Evolutionary conservation across 192 early-diverging fungal genomes (phyloP).

Genomic region (Linnemannia schmuckeri): DNA sequence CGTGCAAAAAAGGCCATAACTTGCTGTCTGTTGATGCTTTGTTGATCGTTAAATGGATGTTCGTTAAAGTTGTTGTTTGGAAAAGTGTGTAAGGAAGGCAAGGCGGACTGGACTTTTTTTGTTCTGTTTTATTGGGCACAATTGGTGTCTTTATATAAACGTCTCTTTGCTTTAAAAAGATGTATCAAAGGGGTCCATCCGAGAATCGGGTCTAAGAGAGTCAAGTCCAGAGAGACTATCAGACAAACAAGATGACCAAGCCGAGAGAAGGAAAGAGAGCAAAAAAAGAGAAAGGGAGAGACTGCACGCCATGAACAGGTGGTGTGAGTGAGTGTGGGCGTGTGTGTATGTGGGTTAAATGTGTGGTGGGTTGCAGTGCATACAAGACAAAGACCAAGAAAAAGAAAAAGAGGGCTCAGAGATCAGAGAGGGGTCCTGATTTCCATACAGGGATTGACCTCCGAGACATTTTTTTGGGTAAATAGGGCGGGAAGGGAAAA

Average conservation of each 20-base stretch:
- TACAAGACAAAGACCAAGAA: not conserved
- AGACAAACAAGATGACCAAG: not conserved
- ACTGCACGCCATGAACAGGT: not conserved
- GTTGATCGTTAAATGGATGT: not conserved
- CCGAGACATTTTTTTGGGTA: not conserved
- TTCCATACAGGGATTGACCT: not conserved
- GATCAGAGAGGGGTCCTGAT: not conserved
- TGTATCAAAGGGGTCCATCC: conserved; percentile 4
- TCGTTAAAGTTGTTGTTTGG: too few relatives aligned
- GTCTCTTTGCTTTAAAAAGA: not conserved
- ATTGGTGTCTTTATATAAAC: not conserved
- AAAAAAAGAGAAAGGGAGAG: too few relatives aligned
- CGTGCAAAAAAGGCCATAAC: conserved; percentile 10
- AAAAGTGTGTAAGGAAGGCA: not conserved
- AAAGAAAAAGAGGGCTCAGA: not conserved
- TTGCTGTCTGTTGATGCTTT: not conserved
- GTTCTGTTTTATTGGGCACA: not conserved
- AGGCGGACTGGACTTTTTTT: not conserved
- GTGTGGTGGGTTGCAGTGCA: not conserved
- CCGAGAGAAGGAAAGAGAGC: not conserved
- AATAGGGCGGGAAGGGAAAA: not conserved
- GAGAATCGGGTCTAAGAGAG: not conserved
- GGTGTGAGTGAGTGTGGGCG: not conserved
- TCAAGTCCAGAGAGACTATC: not conserved
- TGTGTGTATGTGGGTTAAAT: not conserved